phyloP scores from a whole-genome alignment of 768 basidiomycete species.

The Calocera cornea region DNA sequence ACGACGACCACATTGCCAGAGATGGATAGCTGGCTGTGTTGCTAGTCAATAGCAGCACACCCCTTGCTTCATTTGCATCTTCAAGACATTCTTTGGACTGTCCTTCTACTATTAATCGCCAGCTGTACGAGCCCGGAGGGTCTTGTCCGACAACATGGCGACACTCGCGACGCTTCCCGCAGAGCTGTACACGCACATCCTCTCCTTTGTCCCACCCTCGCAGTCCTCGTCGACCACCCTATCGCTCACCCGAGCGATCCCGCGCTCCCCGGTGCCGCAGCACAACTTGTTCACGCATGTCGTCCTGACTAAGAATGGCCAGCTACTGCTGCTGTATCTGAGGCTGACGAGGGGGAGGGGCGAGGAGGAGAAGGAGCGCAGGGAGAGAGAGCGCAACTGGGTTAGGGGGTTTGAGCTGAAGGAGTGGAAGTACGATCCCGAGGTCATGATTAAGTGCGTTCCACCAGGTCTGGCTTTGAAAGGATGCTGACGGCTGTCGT shows the following conservation, averaged over 20 bases:
- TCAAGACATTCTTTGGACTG: neutral
- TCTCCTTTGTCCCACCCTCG: slow-evolving; percentile 36
- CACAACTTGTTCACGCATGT: slow-evolving; percentile 48
- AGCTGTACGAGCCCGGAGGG: too few species aligned
- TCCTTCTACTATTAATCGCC: neutral
- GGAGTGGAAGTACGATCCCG: slow-evolving; percentile 60
- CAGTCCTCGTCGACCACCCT: slow-evolving; percentile 41
- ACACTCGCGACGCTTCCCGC: slow-evolving; percentile 38
- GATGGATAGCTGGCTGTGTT: neutral
- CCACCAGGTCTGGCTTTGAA: neutral
- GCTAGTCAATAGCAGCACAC: neutral
- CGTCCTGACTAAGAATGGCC: slow-evolving; percentile 35
- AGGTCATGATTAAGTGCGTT: slow-evolving; percentile 46
- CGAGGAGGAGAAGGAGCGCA: slow-evolving; percentile 9
- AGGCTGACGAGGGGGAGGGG: slow-evolving; percentile 32
- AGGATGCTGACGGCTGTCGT: neutral
- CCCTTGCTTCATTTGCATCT: neutral
- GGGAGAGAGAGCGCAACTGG: slow-evolving; percentile 24
- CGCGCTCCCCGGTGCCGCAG: slow-evolving; percentile 42
- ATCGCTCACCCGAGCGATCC: slow-evolving; percentile 49
- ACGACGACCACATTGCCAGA: neutral
- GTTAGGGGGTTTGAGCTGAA: slow-evolving; percentile 41
- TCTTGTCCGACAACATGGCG: slow-evolving; percentile 12
- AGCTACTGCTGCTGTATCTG: slow-evolving; percentile 43
- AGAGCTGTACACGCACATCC: slow-evolving; percentile 51